Evolutionary conservation across 495 filamentous ascomycete genomes (phyloP).

Genomic region (Aspergillus coremiiformis): DNA sequence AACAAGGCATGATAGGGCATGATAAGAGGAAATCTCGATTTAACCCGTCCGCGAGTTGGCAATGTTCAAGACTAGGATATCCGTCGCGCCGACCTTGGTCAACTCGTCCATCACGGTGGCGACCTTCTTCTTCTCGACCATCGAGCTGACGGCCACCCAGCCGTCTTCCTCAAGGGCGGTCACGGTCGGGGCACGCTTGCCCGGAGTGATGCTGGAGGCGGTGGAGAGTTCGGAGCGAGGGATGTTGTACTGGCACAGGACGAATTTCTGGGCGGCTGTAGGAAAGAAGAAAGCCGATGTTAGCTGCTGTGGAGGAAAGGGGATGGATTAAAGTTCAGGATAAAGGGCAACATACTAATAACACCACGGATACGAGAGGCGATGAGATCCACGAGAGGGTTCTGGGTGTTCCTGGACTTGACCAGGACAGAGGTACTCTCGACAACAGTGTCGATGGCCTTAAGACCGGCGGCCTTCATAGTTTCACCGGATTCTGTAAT

Average conservation of each 20-base stretch:
- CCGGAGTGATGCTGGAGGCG: conserved; percentile 78
- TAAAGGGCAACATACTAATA: conserved; percentile 55
- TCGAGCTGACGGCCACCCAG: conserved; percentile 88
- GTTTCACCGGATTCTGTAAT: conserved; percentile 88
- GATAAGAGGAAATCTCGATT: not conserved
- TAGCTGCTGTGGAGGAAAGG: not conserved
- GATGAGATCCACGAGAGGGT: conserved; percentile 74
- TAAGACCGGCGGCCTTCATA: conserved; percentile 95
- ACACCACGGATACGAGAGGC: conserved; percentile 79
- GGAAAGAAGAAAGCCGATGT: not conserved
- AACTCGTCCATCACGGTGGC: conserved; percentile 89
- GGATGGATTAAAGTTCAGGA: not conserved
- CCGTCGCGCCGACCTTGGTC: conserved; percentile 67
- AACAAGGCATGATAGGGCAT: conserved; percentile 4
- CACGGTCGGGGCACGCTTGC: conserved; percentile 89
- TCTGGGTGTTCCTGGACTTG: conserved; percentile 80
- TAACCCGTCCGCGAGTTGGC: conserved; percentile 67
- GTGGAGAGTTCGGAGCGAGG: conserved; percentile 54
- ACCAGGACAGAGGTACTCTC: conserved; percentile 82
- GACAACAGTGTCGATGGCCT: conserved; percentile 89
- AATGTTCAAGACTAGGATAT: conserved; percentile 84
- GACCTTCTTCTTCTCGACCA: conserved; percentile 88
- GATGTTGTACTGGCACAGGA: conserved; percentile 96
- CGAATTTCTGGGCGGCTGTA: conserved; percentile 79
- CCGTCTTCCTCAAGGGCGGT: conserved; percentile 77